These are phyloP conservation scores for Hansenula lynferdii DNA, from an alignment of 1,139 yeast genomes.

Conservation along the genomic window DNA sequence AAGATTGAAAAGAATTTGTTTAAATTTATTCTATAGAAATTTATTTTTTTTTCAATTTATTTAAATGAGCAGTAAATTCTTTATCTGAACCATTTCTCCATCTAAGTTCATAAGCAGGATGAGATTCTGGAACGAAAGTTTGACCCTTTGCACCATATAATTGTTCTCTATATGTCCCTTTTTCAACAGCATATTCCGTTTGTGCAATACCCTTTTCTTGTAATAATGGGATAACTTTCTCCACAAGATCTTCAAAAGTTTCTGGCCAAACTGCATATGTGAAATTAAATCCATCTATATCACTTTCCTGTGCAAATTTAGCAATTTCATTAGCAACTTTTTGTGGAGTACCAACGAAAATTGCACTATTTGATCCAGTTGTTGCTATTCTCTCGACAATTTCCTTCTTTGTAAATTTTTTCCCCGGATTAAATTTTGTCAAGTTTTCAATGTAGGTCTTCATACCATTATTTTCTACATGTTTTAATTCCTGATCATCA, in stretches of 20 bases:
- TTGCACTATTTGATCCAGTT: conserved; percentile 25
- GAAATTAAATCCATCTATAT: conserved; percentile 33
- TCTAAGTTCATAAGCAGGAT: conserved; percentile 12
- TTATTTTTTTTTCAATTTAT: not conserved
- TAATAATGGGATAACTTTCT: conserved; percentile 29
- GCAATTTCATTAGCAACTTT: conserved; percentile 29
- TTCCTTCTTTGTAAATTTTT: conserved; percentile 16
- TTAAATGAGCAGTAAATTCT: conserved; percentile 5
- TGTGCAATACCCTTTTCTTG: conserved; percentile 27
- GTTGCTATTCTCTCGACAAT: conserved; percentile 23
- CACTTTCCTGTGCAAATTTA: conserved; percentile 28
- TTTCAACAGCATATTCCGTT: conserved; percentile 27
- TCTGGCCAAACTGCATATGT: conserved; percentile 25
- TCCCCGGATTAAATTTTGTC: conserved; percentile 22
- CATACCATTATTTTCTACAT: conserved; percentile 34
- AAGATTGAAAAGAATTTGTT: not conserved
- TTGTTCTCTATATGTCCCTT: conserved; percentile 18
- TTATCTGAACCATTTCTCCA: conserved; percentile 10
- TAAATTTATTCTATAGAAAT: not conserved
- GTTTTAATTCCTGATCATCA: conserved; percentile 25
- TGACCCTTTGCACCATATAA: conserved; percentile 8
- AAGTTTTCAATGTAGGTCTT: conserved; percentile 21
- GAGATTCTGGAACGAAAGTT: conserved; percentile 7
- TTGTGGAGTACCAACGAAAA: conserved; percentile 20
- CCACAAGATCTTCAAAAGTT: conserved; percentile 28